Conservation (phyloP, 2,329 filamentous ascomycete species). For the Fusarium papillatum region DNA sequence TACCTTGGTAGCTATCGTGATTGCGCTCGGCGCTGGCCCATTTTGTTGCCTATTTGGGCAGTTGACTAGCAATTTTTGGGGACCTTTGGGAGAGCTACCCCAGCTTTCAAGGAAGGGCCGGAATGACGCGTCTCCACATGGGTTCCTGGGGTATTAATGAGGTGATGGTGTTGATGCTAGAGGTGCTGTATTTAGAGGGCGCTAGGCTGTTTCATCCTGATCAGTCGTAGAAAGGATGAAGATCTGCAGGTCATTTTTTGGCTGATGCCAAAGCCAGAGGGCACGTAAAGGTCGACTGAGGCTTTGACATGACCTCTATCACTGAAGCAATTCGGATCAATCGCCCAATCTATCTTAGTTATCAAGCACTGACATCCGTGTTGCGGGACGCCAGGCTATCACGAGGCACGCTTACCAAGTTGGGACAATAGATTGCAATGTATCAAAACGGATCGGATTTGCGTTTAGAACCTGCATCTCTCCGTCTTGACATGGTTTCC, state of each 20-base stretch:
- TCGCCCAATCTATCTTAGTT: not conserved
- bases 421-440: constrained; percentile 22
- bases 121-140: constrained; percentile 8
- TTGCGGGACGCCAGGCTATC: not conserved
- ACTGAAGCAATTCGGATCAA: not conserved
- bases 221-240: not conserved
- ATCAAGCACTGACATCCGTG: not conserved
- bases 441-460: not conserved
- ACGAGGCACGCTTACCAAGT: constrained; percentile 10
- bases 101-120: constrained; percentile 14
- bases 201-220: not conserved
- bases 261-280: not conserved
- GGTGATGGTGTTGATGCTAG: not conserved
- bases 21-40: not conserved
- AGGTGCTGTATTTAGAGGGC: not conserved
- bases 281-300: not conserved
- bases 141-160: not conserved
- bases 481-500: constrained; percentile 2
- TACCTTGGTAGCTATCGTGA: not conserved
- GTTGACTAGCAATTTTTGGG: constrained; percentile 15
- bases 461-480: not conserved
- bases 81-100: not conserved
- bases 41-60: constrained; percentile 15
- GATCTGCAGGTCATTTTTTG: not conserved
- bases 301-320: too few species aligned